Percentiles rank a stretch among this genome's conserved stretches.
These are phyloP conservation scores for Flaveria floridana DNA, from an alignment of 140 eudicot genomes.

Conservation along the genomic window DNA sequence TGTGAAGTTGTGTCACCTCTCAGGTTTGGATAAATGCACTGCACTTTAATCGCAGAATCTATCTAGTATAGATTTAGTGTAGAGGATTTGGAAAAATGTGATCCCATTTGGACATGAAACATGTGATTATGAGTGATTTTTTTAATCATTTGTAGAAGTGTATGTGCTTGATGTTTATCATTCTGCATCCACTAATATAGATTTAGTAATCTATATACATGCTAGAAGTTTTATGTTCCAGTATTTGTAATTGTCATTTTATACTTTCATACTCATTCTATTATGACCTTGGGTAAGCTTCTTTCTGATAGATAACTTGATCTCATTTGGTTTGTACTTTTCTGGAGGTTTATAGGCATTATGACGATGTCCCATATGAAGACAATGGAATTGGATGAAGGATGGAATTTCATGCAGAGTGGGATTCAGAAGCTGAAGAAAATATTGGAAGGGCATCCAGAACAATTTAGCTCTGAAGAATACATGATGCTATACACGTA, in stretches of 20 bases:
- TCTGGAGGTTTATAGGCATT: not conserved
- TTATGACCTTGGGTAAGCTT: not conserved
- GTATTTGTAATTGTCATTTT: not conserved
- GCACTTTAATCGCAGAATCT: not conserved
- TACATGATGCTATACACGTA: constrained; percentile 83
- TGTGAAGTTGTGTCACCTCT: not conserved
- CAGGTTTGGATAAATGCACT: no score
- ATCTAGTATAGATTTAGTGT: not conserved
- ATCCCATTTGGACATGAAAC: not conserved
- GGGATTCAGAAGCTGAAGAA: constrained; percentile 62
- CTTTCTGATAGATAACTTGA: not conserved
- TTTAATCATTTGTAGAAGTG: constrained; percentile 4
- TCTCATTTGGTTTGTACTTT: not conserved
- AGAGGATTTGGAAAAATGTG: no score
- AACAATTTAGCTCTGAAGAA: constrained; percentile 57
- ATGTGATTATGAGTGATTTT: not conserved
- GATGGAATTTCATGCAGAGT: constrained; percentile 56
- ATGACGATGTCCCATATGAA: constrained; percentile 18
- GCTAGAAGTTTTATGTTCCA: not conserved
- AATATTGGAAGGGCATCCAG: constrained; percentile 56
- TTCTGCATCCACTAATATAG: not conserved
- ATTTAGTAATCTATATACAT: not conserved
- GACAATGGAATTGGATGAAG: constrained; percentile 47
- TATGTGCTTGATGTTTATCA: not conserved
- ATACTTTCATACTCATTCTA: not conserved